Percentiles rank a stretch among this genome's conserved stretches.
Conservation (phyloP, 2,329 filamentous ascomycete species). For the Berkeleyomyces rouxiae region DNA sequence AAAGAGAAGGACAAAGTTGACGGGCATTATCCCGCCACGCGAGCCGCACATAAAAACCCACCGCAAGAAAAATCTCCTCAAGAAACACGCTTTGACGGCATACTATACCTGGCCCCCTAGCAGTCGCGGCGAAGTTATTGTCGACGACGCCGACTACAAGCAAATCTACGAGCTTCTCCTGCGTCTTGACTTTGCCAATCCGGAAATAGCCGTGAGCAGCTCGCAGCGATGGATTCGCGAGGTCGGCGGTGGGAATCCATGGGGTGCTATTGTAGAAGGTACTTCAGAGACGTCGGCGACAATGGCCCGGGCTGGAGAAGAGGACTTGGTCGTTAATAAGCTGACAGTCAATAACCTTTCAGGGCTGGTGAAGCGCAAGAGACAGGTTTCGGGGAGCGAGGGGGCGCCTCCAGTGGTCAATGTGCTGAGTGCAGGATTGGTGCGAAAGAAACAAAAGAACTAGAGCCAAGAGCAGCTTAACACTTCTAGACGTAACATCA, state of each 20-base stretch:
- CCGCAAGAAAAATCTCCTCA: constrained; percentile 30
- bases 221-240: constrained; percentile 56
- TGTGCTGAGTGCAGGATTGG: constrained; percentile 31
- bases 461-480: not conserved
- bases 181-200: constrained; percentile 54
- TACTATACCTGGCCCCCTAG: constrained; percentile 50
- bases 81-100: constrained; percentile 34
- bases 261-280: constrained; percentile 5
- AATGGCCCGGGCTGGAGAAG: constrained; percentile 3
- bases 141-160: constrained; percentile 48
- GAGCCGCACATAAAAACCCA: constrained; percentile 48
- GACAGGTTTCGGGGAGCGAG: constrained; percentile 8
- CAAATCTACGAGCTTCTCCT: constrained; percentile 53
- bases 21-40: constrained; percentile 45
- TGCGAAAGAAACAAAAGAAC: constrained; percentile 41
- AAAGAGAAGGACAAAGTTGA: constrained; percentile 32
- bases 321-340: not conserved
- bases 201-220: constrained; percentile 45
- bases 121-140: constrained; percentile 45
- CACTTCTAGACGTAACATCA: too few relatives aligned
- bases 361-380: constrained; percentile 31
- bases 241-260: constrained; percentile 26
- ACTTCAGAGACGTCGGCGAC: constrained; percentile 11
- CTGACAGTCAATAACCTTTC: constrained; percentile 30
- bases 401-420: constrained; percentile 22